Evolutionary conservation across 2,329 filamentous ascomycete genomes (phyloP), one percentile per base, ranked within the genome.

Genomic region (Hyphodiscus sp.): DNA sequence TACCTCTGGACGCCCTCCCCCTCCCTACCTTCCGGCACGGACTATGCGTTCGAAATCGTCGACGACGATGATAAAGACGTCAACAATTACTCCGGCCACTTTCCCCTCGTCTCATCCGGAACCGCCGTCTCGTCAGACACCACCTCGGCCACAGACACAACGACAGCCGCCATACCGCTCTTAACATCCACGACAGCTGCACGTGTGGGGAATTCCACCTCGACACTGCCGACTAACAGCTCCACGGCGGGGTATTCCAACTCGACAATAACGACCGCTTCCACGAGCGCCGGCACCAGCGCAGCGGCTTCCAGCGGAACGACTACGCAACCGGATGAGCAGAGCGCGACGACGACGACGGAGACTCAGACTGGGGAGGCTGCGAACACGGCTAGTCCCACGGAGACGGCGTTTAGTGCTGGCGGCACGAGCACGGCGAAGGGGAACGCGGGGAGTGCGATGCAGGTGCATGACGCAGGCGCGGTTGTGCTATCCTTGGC

Each of bases 51-150:
- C 49, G 51, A 65, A 49, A 65, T 65, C 52, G 20, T 62, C 42
- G 57, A 64, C 47, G 56, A 64, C 41, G 52, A 26, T 10, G 60
- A 65, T 51, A 49, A 47, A n/a, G 51, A 49, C 18, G 54, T 60
- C 2, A 50, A 51, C 10, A 65, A 64, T 56, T 67, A 65, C 55
- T 64, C 63, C 38, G 33, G 33, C 38, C 59, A 61, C 53, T 67
- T 67, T 54, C 33, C 50, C 41, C 60, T 67, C 53, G 41, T 50
- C 19, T 63, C 63, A 13, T 50, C 59, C 20, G 26, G 26, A 8
- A 47, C 45, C 45, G 11, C 2, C 13, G 5, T 10, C 33, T 38
- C 33, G 13, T 13, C 33, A 38, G 4, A 10, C 33, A 2, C 33
- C 33, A 13, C 11, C 33, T 38, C 33, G 2, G 33, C 16, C 5